Conservation (phyloP, 2,329 filamentous ascomycete species). For the Didymella sp. region DNA sequence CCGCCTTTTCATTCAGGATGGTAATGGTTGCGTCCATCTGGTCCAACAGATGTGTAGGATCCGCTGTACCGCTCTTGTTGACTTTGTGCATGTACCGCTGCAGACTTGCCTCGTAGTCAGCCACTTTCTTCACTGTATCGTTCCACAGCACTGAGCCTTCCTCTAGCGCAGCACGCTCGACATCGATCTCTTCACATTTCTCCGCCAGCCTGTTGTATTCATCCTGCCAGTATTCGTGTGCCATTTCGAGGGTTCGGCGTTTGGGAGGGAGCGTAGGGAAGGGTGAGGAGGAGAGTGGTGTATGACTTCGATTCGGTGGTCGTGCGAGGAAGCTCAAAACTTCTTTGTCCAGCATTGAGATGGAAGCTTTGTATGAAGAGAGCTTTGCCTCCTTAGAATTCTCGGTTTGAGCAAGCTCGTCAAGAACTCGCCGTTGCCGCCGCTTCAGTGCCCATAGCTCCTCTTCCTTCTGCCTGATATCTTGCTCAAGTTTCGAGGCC, state of each 20-base stretch:
- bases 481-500: conserved; percentile 61
- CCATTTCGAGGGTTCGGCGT: conserved; percentile 73
- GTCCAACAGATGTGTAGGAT: conserved; percentile 29
- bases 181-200: conserved; percentile 63
- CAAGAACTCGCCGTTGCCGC: conserved; percentile 65
- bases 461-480: conserved; percentile 71
- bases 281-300: conserved; percentile 46
- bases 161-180: conserved; percentile 69
- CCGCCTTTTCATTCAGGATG: conserved; percentile 62
- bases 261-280: conserved; percentile 69
- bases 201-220: conserved; percentile 65
- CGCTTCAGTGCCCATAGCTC: conserved; percentile 67
- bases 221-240: conserved; percentile 72
- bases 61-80: conserved; percentile 24
- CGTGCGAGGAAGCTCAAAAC: conserved; percentile 65
- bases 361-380: conserved; percentile 72
- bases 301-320: conserved; percentile 55
- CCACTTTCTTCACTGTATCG: conserved; percentile 65
- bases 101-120: conserved; percentile 70
- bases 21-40: conserved; percentile 65
- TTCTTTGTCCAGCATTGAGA: conserved; percentile 70
- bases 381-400: conserved; percentile 74
- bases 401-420: conserved; percentile 66
- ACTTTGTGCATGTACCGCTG: conserved; percentile 59
- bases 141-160: conserved; percentile 73